Base-by-base conservation (phyloP, 2,329 filamentous ascomycete genomes). In the Aspergillus tamarii region DNA sequence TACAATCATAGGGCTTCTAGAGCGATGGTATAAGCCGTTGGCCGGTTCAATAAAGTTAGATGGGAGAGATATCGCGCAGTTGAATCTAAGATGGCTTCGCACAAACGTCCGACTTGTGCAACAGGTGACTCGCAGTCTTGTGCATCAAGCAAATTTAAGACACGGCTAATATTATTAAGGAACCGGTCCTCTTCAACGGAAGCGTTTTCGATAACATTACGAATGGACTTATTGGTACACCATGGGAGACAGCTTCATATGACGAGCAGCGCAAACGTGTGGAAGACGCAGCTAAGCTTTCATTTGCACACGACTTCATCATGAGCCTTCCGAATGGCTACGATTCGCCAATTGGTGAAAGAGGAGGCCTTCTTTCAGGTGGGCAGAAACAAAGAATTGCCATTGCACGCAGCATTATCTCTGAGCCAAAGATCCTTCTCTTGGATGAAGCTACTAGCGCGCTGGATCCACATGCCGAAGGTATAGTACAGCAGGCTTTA, bases 301-400 rank as follows among this genome's bases (percentile, higher is more conserved):
- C 71, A 4, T 72, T 95, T 69, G 93, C 92, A 0, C 91, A 95
- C 72, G 91, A 93, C 66, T 96, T 96, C 74, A 89, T 96, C 64
- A 84, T 82, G 2, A 76, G 83, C 4, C 84, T 96, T 0, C 91
- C 92, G 0, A 87, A 95, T 67, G 90, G 90, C 9, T 96, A 96
- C 70, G 84, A 94, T 67, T 96, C 93, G 0, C 87, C 91, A 64
- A 91, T 96, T 21, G 93, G 93, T 61, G 91, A 95, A 76, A 86
- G 92, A 65, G 93, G 92, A 5, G 92, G 93, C 68, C 80, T 94
- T 57, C 82, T 97, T 8, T 93, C 90, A 55, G 93, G 93, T 73
- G 93, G 93, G 19, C 93, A 97, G 78, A 94, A 95, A 76, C 93
- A 96, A 78, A 90, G 93, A 66, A 92, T 96, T 70, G 91, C 92